A percentile compares a stretch with the other conserved stretches of the same genome.
phyloP scores from a whole-genome alignment of 2,329 filamentous ascomycete genomes.

The Phaeosphaeriaceae sp. region DNA sequence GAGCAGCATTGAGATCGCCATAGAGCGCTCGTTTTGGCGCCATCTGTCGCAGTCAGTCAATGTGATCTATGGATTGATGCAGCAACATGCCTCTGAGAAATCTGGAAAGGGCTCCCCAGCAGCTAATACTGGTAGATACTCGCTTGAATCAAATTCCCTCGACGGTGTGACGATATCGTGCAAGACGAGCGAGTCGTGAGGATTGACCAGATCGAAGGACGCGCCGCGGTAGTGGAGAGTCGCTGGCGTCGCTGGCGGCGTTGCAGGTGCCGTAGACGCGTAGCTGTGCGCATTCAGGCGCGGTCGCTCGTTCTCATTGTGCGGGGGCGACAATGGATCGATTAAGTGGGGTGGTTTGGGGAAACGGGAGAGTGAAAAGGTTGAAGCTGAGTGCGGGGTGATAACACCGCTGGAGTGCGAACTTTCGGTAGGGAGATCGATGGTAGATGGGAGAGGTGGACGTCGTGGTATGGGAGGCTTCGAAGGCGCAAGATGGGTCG shows the following conservation, averaged over 20 bases:
- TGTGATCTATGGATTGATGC: background rate
- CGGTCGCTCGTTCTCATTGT: slow-evolving; percentile 26
- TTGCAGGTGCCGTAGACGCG: slow-evolving; percentile 36
- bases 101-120: slow-evolving; percentile 27
- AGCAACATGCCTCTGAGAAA: slow-evolving; percentile 25
- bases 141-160: slow-evolving; percentile 42
- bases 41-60: slow-evolving; percentile 30
- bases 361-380: slow-evolving; percentile 46
- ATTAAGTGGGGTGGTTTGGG: slow-evolving; percentile 37
- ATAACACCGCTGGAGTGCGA: slow-evolving; percentile 22
- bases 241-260: slow-evolving; percentile 47
- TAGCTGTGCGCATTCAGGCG: slow-evolving; percentile 32
- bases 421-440: slow-evolving; percentile 30
- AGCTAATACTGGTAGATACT: slow-evolving; percentile 34
- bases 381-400: slow-evolving; percentile 25
- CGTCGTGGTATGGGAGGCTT: slow-evolving; percentile 21
- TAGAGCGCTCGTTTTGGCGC: slow-evolving; percentile 39
- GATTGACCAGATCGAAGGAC: slow-evolving; percentile 50
- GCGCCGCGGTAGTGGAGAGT: slow-evolving; percentile 49
- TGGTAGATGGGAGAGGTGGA: slow-evolving; percentile 24
- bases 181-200: slow-evolving; percentile 44
- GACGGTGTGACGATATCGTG: slow-evolving; percentile 48
- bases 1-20: slow-evolving; percentile 37
- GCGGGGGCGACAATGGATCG: slow-evolving; percentile 29
- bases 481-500: slow-evolving; percentile 22